Evolutionary conservation across 441 rosid species (phyloP), one percentile per base, ranked within the genome.

Genomic region (Corymbia citriodora): DNA sequence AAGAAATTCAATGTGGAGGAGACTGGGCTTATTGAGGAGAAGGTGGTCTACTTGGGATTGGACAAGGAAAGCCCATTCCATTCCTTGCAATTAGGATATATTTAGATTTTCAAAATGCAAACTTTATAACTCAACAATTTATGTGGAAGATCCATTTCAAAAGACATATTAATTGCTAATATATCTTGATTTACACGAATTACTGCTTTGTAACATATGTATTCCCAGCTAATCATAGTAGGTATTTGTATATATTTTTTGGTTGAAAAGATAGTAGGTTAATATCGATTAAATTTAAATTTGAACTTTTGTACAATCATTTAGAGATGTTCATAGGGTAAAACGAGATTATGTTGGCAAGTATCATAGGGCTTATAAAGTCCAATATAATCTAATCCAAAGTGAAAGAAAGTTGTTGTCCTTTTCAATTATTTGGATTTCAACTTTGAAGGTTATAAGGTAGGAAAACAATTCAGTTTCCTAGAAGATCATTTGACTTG

Each of bases 1-100:
- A 89, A 89, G 31, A 61, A 90, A 72, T 87, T 86, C 59, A 86
- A 89, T 50, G 87, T 90, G 23, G 86, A 52, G 87, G 90, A 92
- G 36, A 59, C 89, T 17, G 83, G 55, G 12, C 65, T 15, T 8
- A 88, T 91, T 10, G 74, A 92, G 50, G 90, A 90, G 68, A 88
- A 17, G 33, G 63, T 81, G 36, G 86, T 92, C 45, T 68, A 85
- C 8, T n/a, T 91, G 33, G 90, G 88, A 29, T 16, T 87, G 19
- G 14, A 65, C 3, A 91, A 91, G 92, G 94, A 92, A 90, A 48
- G 6, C n/a, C 19, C 9, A 40, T 82, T 33, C 25, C 18, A 33
- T 55, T 25, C 31, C 54, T 70, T 4, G 61, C 54, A 6, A 9
- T 50, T 40, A 4, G 45, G 19, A 8, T 23, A 25, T 17, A 23